Base-by-base conservation (phyloP, 768 basidiomycete species). In the Psilocybe sp. region DNA sequence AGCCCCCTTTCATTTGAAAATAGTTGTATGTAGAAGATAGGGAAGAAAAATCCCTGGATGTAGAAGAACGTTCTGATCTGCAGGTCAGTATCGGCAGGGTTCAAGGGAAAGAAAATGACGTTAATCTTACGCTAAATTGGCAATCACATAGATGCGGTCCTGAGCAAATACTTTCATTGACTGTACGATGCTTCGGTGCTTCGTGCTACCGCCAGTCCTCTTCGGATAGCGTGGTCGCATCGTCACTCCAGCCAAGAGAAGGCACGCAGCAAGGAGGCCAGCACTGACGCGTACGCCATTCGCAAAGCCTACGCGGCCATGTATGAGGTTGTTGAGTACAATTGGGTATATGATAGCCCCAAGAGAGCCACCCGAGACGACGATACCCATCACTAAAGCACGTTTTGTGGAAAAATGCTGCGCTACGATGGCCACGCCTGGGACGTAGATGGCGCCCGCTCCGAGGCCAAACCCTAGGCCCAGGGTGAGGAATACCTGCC, bases 11-110 rank as follows among this genome's bases (percentile, higher is more conserved):
- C 42, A 36, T 64, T 47, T 1, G 74, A 60, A 48, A 70, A 66
- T 9, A 75, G 54, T 46, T 77, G 76, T 7, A 75, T 48, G 50
- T 69, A 77, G 59, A 75, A 76, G n/a, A 40, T 40, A 5, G 47
- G 47, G 16, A 43, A 43, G 13, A 23, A 43, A 20, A 43, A 43
- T 19, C 41, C 41, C 8, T 23, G 11, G 14, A 31, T 14, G 18
- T 23, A 43, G 5, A 23, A 14, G 13, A 43, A 15, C 8, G 32
- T n/a, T 3, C 41, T 43, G 19, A 20, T 23, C 4, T 28, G 23
- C 23, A 4, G 7, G 23, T 28, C 23, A 28, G 23, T 28, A 28
- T 7, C 23, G 23, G 7, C 23, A 28, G 7, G 23, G 7, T n/a
- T n/a, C 23, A 3, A 28, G 23, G 23, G 23, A 28, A 33, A 45